Conservation (phyloP, 345 rosid genomes). For the Syzygium jambos region DNA sequence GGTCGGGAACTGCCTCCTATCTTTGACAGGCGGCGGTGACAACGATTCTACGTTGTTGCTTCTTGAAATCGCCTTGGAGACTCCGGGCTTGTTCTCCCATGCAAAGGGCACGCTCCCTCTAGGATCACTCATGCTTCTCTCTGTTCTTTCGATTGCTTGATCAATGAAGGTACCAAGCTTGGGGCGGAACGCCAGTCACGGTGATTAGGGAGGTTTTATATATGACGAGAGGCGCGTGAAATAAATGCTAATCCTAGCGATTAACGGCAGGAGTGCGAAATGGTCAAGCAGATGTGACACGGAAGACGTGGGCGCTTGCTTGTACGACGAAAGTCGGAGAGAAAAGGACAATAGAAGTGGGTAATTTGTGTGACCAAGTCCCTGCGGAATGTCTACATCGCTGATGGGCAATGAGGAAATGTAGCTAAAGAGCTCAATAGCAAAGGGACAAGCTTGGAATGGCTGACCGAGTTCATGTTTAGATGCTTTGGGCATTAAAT, state of each 20-base stretch:
- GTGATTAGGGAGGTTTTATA: background rate
- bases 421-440: background rate
- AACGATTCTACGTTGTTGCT: background rate
- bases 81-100: slow-evolving; percentile 32
- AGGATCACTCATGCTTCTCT: background rate
- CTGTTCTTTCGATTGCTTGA: background rate
- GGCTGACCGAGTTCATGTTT: background rate
- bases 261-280: background rate
- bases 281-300: background rate
- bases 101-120: slow-evolving; percentile 25
- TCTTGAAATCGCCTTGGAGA: slow-evolving; percentile 8
- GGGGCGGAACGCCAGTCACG: background rate
- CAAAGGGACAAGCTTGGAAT: background rate
- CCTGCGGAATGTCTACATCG: background rate
- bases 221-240: background rate
- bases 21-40: background rate
- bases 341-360: background rate
- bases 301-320: background rate
- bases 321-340: background rate
- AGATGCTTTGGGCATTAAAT: background rate
- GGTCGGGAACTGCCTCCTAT: background rate
- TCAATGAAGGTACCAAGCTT: background rate
- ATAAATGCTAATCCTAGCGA: background rate
- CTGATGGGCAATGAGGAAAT: background rate
- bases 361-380: background rate